Conservation (phyloP, 2,329 filamentous ascomycete genomes). For the Botrytis deweyae region DNA sequence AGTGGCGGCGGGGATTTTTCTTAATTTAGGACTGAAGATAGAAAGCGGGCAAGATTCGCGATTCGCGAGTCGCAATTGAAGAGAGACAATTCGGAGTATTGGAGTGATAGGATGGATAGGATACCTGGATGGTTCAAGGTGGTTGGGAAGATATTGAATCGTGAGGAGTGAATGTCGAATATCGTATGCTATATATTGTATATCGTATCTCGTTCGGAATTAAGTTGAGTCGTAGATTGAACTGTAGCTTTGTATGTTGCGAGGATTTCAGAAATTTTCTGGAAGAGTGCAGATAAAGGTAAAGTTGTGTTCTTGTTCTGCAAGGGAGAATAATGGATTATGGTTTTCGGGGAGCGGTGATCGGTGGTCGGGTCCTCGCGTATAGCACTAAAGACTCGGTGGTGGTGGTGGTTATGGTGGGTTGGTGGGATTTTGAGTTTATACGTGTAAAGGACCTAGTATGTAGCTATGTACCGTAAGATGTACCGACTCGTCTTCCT, state of each 20-base stretch:
- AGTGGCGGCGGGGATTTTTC: background rate
- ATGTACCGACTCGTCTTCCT: background rate
- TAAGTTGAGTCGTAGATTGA: background rate
- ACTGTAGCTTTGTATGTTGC: background rate
- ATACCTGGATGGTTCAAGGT: background rate
- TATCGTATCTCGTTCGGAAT: background rate
- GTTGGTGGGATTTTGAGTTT: conserved; percentile 4
- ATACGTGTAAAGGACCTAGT: background rate
- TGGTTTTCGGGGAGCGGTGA: conserved; percentile 14
- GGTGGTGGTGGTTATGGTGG: background rate
- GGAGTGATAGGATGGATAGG: background rate
- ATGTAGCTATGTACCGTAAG: background rate
- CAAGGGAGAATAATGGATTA: conserved; percentile 13
- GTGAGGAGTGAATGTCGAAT: background rate
- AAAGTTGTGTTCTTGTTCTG: conserved; percentile 12
- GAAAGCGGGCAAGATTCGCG: conserved; percentile 16
- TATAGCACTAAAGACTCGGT: conserved; percentile 4
- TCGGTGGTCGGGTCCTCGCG: conserved; percentile 16
- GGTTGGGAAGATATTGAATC: background rate
- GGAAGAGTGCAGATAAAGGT: background rate
- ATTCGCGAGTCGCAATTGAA: conserved; percentile 20
- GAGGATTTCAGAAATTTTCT: background rate
- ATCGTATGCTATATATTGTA: background rate
- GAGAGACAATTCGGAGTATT: background rate
- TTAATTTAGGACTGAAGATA: conserved; percentile 16